phyloP scores from a whole-genome alignment of 306 rosid species.

The Inga laurina region DNA sequence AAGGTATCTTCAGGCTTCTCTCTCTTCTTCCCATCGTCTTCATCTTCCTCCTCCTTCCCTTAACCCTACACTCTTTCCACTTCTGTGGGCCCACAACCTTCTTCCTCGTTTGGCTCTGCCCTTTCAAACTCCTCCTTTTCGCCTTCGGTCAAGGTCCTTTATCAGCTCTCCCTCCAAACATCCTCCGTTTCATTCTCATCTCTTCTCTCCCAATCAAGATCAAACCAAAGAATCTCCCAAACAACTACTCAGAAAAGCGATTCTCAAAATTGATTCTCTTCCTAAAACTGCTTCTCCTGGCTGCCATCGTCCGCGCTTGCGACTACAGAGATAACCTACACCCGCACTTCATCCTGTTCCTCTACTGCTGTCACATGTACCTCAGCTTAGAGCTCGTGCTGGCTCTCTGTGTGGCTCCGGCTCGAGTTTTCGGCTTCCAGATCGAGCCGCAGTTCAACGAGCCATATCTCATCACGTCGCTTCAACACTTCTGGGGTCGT shows the following conservation, averaged over 20 bases:
- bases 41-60: slow-evolving; percentile 45
- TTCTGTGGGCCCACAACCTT: slow-evolving; percentile 39
- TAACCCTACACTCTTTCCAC: slow-evolving; percentile 33
- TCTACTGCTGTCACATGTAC: slow-evolving; percentile 59
- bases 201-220: slow-evolving; percentile 69
- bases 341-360: slow-evolving; percentile 26
- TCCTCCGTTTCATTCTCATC: slow-evolving; percentile 55
- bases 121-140: slow-evolving; percentile 51
- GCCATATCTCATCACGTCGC: slow-evolving; percentile 64
- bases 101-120: slow-evolving; percentile 54
- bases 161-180: slow-evolving; percentile 35
- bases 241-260: not conserved
- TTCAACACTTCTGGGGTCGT: slow-evolving; percentile 86
- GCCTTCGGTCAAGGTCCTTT: slow-evolving; percentile 61
- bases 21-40: slow-evolving; percentile 44
- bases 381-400: slow-evolving; percentile 51
- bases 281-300: slow-evolving; percentile 42
- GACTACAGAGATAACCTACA: slow-evolving; percentile 37
- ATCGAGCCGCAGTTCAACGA: slow-evolving; percentile 69
- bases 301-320: slow-evolving; percentile 30
- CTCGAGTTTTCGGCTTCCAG: slow-evolving; percentile 46
- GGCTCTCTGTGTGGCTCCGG: slow-evolving; percentile 40
- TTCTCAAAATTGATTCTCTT: not conserved
- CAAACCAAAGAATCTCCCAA: not conserved
- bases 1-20: slow-evolving; percentile 37